Base-by-base conservation (phyloP, 2,329 filamentous ascomycete species). In the Colletotrichum chlorophyti region DNA sequence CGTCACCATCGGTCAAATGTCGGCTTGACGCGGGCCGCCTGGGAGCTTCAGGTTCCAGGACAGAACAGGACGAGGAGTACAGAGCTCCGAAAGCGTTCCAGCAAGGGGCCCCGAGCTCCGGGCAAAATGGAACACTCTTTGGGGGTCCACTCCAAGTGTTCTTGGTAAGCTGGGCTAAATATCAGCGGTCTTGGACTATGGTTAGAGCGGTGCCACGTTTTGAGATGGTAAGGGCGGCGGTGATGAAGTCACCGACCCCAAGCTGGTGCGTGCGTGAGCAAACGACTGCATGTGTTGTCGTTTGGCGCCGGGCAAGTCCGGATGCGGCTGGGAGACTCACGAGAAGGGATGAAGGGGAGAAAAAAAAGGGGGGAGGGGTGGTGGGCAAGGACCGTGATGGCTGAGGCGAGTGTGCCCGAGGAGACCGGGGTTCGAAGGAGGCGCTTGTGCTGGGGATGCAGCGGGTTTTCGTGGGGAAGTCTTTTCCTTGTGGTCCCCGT, bases 1-100 rank as follows among this genome's bases (percentile, higher is more conserved):
- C 27, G 58, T 60, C 46, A 51, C 37, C 15, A 53, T 58, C 58
- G 58, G 58, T 47, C 58, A 60, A 60, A 60, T 60, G 47, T 60
- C 58, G 58, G 58, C 53, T 58, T 58, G 53, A 60, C 40, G 46
- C 53, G 51, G 53, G 31, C 37, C 23, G 32, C 53, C 31, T 40
- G 19, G 43, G 34, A 43, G 42, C 17, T 29, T 38, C 19, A 43
- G 37, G 45, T 27, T 24, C 31, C 19, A 35, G 41, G 34, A 17
- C 37, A 52, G 29, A 24, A 17, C 23, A 41, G 40, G 17, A 11
- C 31, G 10, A 15, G 31, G 31, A 34, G 31, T n/a, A 10, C 10
- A 15, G 31, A 34, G 10, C 31, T n/a, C 10, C n/a, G 31, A 15
- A 10, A 34, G 31, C 31, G 15, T 34, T 10, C 10, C 31, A 15